A percentile compares a stretch with the other conserved stretches of the same genome.
These are phyloP conservation scores for Blastomyces silverae DNA, from an alignment of 2,329 filamentous ascomycete species.

Conservation along the genomic window DNA sequence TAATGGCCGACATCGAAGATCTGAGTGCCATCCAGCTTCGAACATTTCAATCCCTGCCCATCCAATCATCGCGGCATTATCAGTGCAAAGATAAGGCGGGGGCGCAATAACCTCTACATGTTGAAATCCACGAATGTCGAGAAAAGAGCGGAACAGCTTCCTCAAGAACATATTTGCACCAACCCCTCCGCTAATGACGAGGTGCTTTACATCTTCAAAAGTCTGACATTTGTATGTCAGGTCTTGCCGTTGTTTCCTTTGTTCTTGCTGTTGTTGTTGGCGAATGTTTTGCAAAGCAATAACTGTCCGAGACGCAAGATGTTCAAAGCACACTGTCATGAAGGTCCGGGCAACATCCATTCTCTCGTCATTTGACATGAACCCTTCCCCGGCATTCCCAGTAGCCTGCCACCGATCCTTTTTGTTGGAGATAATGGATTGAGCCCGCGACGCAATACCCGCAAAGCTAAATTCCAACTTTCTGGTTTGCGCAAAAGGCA, in stretches of 20 bases:
- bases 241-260: constrained; percentile 9
- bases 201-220: constrained; percentile 43
- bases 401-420: constrained; percentile 23
- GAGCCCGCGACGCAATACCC: constrained; percentile 60
- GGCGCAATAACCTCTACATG: constrained; percentile 63
- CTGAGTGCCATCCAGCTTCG: constrained; percentile 62
- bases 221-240: neutral
- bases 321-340: constrained; percentile 80
- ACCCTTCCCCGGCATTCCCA: constrained; percentile 13
- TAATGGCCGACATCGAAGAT: constrained; percentile 53
- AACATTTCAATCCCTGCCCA: constrained; percentile 95
- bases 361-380: constrained; percentile 54
- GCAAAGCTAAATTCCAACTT: constrained; percentile 67
- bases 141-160: constrained; percentile 54
- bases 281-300: constrained; percentile 53
- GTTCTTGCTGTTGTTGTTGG: constrained; percentile 13
- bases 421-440: constrained; percentile 47
- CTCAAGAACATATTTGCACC: constrained; percentile 76
- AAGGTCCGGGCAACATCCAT: constrained; percentile 61
- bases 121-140: constrained; percentile 61
- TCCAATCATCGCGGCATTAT: constrained; percentile 96
- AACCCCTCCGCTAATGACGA: constrained; percentile 86
- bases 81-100: constrained; percentile 73
- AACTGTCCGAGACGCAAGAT: constrained; percentile 68
- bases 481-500: constrained; percentile 57